Evolutionary conservation across 2,329 filamentous ascomycete genomes (phyloP).

Genomic region (Lomentospora prolificans): DNA sequence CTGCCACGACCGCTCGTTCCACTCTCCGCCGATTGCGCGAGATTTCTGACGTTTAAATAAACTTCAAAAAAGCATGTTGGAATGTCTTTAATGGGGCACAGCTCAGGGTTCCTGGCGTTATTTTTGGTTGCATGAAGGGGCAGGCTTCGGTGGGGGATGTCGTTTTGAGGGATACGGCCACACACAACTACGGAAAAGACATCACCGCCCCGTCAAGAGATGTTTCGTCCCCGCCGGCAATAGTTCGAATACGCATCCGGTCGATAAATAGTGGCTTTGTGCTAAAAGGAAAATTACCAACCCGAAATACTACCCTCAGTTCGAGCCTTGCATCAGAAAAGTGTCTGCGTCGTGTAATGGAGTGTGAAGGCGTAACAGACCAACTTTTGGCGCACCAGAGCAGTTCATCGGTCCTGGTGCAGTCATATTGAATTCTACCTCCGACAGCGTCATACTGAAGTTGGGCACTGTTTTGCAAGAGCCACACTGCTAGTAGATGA

Average conservation of each 20-base stretch:
- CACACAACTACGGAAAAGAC: not conserved
- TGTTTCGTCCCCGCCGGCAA: not conserved
- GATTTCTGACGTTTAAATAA: slow-evolving; percentile 91
- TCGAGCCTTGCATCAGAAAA: not conserved
- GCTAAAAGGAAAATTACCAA: not conserved
- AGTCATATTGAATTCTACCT: too few relatives aligned
- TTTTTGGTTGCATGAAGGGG: slow-evolving; percentile 7
- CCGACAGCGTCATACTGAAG: too few relatives aligned
- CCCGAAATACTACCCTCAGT: not conserved
- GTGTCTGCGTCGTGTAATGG: too few relatives aligned
- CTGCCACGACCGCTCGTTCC: slow-evolving; percentile 86
- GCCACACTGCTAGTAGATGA: too few relatives aligned
- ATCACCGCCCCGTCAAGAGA: slow-evolving; percentile 1
- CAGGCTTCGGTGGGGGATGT: slow-evolving; percentile 1
- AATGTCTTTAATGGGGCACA: slow-evolving; percentile 14
- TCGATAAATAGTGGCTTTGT: slow-evolving; percentile 2
- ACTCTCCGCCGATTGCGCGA: slow-evolving; percentile 95
- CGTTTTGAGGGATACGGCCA: not conserved
- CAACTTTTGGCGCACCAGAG: too few relatives aligned
- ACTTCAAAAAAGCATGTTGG: slow-evolving; percentile 14
- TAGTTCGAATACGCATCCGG: not conserved
- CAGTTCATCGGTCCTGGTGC: too few relatives aligned
- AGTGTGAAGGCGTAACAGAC: too few relatives aligned
- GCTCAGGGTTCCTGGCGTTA: slow-evolving; percentile 9
- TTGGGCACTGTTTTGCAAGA: too few relatives aligned